Base-by-base conservation (phyloP, 495 filamentous ascomycete genomes). In the Stereocaulon alpinum region DNA sequence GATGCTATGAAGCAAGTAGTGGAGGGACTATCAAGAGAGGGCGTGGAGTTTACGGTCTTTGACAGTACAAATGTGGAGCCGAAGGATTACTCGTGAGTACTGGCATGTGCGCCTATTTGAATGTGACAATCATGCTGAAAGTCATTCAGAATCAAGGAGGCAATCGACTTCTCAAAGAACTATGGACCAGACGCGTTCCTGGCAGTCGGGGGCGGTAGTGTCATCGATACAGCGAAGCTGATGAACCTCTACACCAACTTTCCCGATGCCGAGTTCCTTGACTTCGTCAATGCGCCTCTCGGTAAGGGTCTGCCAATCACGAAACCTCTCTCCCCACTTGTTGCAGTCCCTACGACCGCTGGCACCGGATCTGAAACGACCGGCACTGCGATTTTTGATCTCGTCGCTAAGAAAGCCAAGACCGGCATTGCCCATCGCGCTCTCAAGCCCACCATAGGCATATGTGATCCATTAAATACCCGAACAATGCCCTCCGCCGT, bases 221-320 rank as follows among this genome's bases (percentile, higher is more conserved):
- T 96, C 41, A 98, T 98, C 65, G 93, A 98, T 73, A 98, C 93
- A 1, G 91, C 93, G 40, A 98, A 98, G 73, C 78, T 97, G 27
- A 96, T 97, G 89, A 98, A 98, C 69, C 81, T 98, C 1, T 97
- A 96, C 73, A 86, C 83, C 0, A 84, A 81, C 68, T 94, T 84
- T 71, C 91, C 90, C 0, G 82, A 94, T 6, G 89, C 91, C 27
- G 86, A 91, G 60, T 95, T 98, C 68, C 73, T 97, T 15, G 93
- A 97, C 74, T 97, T 98, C 67, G 93, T 98, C 69, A 97, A 97
- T 68, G 92, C 92, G 1, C 93, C 93, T 0, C 76, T 98, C 5
- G 93, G 93, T 54, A 89, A 86, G 62, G 94, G 94, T 11, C 76
- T 81, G 40, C 94, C 93, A 2, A 86, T 97, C 58, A 82, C 82